A percentile compares a stretch with the other conserved stretches of the same genome.
Conservation (phyloP, 202 grass and related monocot species). For the Cymbopogon flexuosus region DNA sequence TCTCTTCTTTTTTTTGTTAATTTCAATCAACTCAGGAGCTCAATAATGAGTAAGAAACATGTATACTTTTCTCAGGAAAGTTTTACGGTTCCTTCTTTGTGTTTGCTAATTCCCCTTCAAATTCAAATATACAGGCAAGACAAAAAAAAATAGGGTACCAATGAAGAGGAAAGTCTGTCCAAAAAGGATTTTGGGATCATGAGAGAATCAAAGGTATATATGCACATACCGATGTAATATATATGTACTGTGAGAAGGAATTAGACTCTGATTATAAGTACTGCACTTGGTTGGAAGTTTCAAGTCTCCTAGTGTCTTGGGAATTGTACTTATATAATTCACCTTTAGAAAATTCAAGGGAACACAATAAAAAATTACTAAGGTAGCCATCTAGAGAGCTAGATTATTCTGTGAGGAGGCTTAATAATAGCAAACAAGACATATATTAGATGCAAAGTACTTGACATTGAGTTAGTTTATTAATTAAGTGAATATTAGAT, state of each 20-base stretch:
- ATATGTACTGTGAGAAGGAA: constrained; percentile 48
- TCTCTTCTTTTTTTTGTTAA: neutral
- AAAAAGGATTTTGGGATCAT: constrained; percentile 70
- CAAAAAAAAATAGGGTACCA: neutral
- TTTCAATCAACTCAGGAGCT: neutral
- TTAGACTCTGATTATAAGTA: constrained; percentile 43
- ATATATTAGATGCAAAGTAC: constrained; percentile 35
- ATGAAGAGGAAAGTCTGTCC: constrained; percentile 21
- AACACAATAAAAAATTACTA: constrained; percentile 46
- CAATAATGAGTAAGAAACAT: neutral
- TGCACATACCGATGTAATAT: constrained; percentile 59
- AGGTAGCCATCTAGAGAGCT: constrained; percentile 32
- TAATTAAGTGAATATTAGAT: constrained; percentile 29
- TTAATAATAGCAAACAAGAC: constrained; percentile 37
- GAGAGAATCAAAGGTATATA: constrained; percentile 66
- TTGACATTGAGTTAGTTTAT: constrained; percentile 24
- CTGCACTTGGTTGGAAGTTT: constrained; percentile 42
- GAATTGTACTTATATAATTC: constrained; percentile 53
- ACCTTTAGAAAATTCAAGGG: constrained; percentile 42
- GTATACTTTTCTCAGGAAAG: neutral
- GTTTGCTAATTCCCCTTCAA: neutral
- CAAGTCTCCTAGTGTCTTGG: constrained; percentile 43
- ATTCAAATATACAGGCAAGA: constrained; percentile 3
- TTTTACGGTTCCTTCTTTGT: neutral
- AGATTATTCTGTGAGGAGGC: constrained; percentile 29